Percentiles rank a stretch among this genome's conserved stretches.
These are phyloP conservation scores for Diphasiastrum complanatum DNA, from an alignment of 83 land plant species.

Conservation along the genomic window DNA sequence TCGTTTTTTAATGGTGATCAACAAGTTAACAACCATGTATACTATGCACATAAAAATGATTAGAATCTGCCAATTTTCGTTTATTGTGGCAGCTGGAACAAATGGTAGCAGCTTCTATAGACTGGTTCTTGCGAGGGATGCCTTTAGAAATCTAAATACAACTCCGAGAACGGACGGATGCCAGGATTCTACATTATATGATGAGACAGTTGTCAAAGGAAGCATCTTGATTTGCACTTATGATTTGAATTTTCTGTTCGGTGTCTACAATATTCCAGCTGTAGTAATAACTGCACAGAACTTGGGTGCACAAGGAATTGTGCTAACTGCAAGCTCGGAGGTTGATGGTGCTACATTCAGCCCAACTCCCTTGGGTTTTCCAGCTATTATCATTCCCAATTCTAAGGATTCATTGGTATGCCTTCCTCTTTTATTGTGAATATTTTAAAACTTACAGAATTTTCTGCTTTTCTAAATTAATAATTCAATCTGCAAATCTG, in stretches of 20 bases:
- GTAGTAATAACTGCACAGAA: background rate
- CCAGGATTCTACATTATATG: slow-evolving; percentile 1
- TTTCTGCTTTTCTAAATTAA: too few species aligned
- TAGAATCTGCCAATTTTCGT: background rate
- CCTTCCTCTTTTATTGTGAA: background rate
- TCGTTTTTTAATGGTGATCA: background rate
- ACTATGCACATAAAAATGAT: background rate
- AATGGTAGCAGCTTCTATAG: slow-evolving; percentile 7
- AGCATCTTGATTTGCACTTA: slow-evolving; percentile 6
- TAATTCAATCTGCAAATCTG: too few species aligned
- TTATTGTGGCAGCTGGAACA: slow-evolving; percentile 16
- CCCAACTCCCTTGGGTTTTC: slow-evolving; percentile 3
- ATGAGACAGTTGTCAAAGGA: background rate
- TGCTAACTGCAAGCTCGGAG: background rate
- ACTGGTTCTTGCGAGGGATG: slow-evolving; percentile 1
- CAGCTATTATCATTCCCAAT: slow-evolving; percentile 14
- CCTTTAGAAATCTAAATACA: too few species aligned
- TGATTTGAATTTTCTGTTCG: slow-evolving; percentile 1
- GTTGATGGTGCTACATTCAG: slow-evolving; percentile 4
- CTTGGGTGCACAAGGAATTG: background rate
- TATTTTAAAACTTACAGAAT: background rate
- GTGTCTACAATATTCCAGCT: background rate
- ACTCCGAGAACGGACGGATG: background rate
- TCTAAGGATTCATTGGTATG: slow-evolving; percentile 11
- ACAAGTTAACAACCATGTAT: too few species aligned